A percentile compares a stretch with the other conserved stretches of the same genome.
These are phyloP conservation scores for Colletotrichum cordylinicola DNA, from an alignment of 2,329 filamentous ascomycete genomes.

Conservation along the genomic window DNA sequence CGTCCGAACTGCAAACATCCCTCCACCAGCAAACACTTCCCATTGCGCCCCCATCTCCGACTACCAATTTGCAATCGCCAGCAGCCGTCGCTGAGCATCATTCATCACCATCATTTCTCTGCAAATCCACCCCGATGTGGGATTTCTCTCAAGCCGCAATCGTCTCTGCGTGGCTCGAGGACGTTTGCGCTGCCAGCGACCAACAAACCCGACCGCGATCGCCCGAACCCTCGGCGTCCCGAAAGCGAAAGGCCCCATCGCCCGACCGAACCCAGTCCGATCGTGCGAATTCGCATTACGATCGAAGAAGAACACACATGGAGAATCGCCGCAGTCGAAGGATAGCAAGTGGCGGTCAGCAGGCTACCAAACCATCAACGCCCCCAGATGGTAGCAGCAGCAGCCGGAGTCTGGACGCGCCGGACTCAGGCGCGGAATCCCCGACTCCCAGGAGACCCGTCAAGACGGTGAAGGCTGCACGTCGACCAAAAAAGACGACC, in stretches of 20 bases:
- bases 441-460: not conserved
- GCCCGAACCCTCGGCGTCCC: not conserved
- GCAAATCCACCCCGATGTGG: not conserved
- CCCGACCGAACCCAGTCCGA: not conserved
- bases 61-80: too few species aligned
- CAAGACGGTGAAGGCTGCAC: not conserved
- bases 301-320: not conserved
- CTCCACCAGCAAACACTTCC: too few species aligned
- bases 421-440: not conserved
- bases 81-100: too few species aligned
- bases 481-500: not conserved
- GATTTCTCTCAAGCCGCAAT: not conserved
- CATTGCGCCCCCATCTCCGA: too few species aligned
- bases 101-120: too few species aligned
- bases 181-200: not conserved
- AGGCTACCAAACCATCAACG: not conserved
- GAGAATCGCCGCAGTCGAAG: not conserved
- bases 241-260: not conserved
- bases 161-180: not conserved
- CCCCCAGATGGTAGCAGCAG: not conserved
- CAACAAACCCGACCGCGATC: not conserved
- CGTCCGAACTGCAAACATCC: too few species aligned
- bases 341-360: not conserved
- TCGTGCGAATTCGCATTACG: not conserved
- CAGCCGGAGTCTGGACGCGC: not conserved